Evolutionary conservation across 2,329 filamentous ascomycete species (phyloP).

Genomic region (Diaporthe ilicicola): DNA sequence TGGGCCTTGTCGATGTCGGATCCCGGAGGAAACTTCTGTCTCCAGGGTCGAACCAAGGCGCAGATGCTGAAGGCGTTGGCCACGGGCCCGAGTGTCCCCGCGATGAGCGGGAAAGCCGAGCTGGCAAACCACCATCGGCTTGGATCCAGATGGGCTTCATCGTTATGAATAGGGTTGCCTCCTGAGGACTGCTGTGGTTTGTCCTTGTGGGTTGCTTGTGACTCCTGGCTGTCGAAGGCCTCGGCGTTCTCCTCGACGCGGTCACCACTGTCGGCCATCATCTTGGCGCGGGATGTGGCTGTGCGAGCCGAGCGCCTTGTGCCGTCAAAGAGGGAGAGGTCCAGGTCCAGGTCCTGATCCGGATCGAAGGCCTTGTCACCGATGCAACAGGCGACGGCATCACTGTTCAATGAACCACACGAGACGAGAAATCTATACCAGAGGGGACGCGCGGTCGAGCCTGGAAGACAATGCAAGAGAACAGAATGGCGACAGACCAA

Average conservation of each 20-base stretch:
- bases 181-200: constrained; percentile 26
- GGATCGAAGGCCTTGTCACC: background rate
- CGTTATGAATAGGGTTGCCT: constrained; percentile 42
- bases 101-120: constrained; percentile 77
- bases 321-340: background rate
- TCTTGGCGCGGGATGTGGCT: constrained; percentile 32
- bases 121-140: constrained; percentile 72
- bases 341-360: background rate
- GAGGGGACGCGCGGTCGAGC: background rate
- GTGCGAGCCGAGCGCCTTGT: constrained; percentile 17
- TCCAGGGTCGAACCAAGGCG: constrained; percentile 83
- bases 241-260: constrained; percentile 37
- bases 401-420: background rate
- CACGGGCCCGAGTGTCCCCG: constrained; percentile 84
- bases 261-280: constrained; percentile 42
- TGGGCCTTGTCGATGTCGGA: constrained; percentile 56
- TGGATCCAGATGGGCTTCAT: constrained; percentile 53
- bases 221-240: constrained; percentile 30
- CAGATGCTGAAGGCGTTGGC: constrained; percentile 90
- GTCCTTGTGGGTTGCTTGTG: background rate
- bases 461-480: background rate
- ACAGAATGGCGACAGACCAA: too few relatives aligned
- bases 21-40: constrained; percentile 62
- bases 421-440: background rate
- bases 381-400: background rate